These are phyloP conservation scores for Oehlia diaphana DNA, from an alignment of 192 early-diverging fungal species.

Conservation along the genomic window DNA sequence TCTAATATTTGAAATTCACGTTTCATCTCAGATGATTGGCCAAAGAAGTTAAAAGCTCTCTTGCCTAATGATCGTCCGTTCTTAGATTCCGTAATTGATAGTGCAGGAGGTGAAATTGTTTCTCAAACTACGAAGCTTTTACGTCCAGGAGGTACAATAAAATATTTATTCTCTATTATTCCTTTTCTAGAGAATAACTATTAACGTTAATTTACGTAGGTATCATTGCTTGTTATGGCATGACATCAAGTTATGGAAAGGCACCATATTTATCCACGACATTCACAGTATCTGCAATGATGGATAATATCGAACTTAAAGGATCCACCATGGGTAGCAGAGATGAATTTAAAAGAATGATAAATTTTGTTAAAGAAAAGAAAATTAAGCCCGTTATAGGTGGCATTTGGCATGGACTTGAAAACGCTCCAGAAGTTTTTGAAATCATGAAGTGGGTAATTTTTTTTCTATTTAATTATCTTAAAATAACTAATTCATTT, in stretches of 20 bases:
- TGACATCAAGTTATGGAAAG: not conserved
- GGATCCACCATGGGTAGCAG: slow-evolving; percentile 69
- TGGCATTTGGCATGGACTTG: slow-evolving; percentile 53
- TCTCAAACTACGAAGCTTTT: slow-evolving; percentile 45
- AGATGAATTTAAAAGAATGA: slow-evolving; percentile 60
- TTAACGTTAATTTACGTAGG: not conserved
- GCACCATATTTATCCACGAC: not conserved
- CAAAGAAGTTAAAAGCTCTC: slow-evolving; percentile 43
- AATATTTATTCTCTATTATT: slow-evolving; percentile 35
- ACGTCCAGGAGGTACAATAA: slow-evolving; percentile 53
- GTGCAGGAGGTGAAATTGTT: slow-evolving; percentile 58
- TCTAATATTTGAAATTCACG: too few species aligned
- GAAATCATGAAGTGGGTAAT: not conserved
- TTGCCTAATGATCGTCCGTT: slow-evolving; percentile 25
- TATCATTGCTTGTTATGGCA: not conserved
- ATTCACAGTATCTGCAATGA: slow-evolving; percentile 20
- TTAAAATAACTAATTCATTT: too few species aligned
- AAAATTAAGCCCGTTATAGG: slow-evolving; percentile 60
- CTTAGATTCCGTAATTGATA: slow-evolving; percentile 64
- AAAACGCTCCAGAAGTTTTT: not conserved
- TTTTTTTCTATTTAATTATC: not conserved
- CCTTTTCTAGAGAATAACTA: not conserved
- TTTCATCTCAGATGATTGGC: slow-evolving; percentile 46
- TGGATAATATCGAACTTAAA: slow-evolving; percentile 64
- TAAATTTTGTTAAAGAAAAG: slow-evolving; percentile 56